A percentile compares a stretch with the other conserved stretches of the same genome.
phyloP scores from a whole-genome alignment of 179 eudicot species.

The Silene noctiflora region DNA sequence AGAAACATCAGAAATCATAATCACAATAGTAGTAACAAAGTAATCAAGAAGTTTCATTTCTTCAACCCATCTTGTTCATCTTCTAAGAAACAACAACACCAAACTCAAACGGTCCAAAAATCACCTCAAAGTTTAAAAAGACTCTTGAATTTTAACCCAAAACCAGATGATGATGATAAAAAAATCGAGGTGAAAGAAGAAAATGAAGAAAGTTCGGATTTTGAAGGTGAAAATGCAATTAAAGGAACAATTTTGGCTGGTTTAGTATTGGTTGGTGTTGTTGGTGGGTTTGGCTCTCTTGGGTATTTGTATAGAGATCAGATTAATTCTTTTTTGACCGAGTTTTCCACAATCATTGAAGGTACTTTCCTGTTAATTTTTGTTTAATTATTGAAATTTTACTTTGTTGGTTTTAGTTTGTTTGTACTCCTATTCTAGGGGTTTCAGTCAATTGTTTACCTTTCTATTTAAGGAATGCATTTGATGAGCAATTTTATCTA shows the following conservation, averaged over 20 bases:
- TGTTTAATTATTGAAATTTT: neutral
- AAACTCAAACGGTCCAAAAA: conserved; percentile 42
- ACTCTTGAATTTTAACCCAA: conserved; percentile 47
- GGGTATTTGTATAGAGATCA: conserved; percentile 87
- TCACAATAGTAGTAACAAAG: neutral
- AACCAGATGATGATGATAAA: conserved; percentile 28
- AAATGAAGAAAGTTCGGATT: conserved; percentile 18
- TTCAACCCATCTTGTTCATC: conserved; percentile 66
- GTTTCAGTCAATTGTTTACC: too few relatives aligned
- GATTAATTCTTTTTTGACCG: conserved; percentile 67
- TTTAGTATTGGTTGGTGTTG: conserved; percentile 71
- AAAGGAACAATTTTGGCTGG: conserved; percentile 89
- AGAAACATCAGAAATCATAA: neutral
- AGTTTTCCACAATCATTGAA: conserved; percentile 83
- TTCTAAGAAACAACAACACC: conserved; percentile 48
- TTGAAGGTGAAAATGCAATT: conserved; percentile 54
- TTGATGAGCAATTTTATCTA: too few relatives aligned
- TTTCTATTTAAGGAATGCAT: too few relatives aligned
- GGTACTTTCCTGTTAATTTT: conserved; percentile 34
- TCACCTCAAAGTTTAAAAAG: conserved; percentile 40
- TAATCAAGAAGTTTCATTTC: conserved; percentile 29
- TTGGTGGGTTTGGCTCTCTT: conserved; percentile 84
- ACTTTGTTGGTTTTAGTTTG: neutral
- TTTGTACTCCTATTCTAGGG: too few relatives aligned
- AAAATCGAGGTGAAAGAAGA: neutral